Conservation (phyloP, 148 eudicot genomes). For the Camellia granthamiana region DNA sequence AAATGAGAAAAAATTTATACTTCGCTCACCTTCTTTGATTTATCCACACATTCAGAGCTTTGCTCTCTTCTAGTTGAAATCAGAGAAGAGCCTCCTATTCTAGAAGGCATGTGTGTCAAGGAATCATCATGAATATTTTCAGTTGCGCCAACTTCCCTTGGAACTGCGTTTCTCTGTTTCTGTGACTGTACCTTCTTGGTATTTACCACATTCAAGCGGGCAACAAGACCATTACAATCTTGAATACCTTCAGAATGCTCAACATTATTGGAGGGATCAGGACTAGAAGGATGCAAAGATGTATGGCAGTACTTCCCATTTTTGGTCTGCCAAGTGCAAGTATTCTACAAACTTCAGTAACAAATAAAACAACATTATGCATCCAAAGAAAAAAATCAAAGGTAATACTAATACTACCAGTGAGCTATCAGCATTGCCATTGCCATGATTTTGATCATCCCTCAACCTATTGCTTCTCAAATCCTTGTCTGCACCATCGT, state of each 20-base stretch:
- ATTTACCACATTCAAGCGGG: background rate
- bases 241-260: constrained; percentile 4
- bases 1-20: background rate
- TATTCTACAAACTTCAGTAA: background rate
- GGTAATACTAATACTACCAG: constrained; percentile 15
- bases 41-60: constrained; percentile 16
- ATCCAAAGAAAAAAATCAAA: background rate
- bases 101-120: background rate
- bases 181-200: background rate
- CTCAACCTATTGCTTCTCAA: constrained; percentile 19
- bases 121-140: constrained; percentile 10
- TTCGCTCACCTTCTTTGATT: constrained; percentile 13
- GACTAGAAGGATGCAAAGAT: background rate
- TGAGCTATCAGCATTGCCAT: constrained; percentile 18
- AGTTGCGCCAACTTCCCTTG: background rate
- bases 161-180: background rate
- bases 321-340: constrained; percentile 16
- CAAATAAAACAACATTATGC: background rate
- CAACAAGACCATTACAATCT: background rate
- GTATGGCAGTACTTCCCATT: constrained; percentile 7
- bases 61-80: constrained; percentile 10
- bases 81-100: constrained; percentile 12
- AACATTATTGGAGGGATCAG: background rate
- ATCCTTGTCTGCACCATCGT: constrained; percentile 6
- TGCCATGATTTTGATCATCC: constrained; percentile 8